Evolutionary conservation across 2,329 filamentous ascomycete genomes (phyloP), one percentile per base, ranked within the genome.

Genomic region (Juglanconis juglandina): DNA sequence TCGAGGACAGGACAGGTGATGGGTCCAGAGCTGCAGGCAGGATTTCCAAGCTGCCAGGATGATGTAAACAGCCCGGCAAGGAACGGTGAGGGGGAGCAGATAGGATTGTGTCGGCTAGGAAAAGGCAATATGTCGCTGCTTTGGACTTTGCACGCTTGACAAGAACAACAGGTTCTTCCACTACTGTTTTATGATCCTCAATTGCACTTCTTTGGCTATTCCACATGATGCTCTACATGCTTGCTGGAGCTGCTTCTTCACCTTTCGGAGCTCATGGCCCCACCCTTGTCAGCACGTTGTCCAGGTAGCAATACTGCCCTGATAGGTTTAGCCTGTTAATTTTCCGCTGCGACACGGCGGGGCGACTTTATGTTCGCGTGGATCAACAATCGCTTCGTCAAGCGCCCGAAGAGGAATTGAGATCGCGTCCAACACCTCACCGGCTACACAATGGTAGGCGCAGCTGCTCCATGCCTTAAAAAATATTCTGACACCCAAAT

Each of bases 371-470:
- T n/a, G 35, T 39, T 14, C 35, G 9, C 32, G 10, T 30, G 30
- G 10, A 37, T 48, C 53, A 48, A 48, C 39, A 32, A 11, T 8
- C 13, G 11, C 37, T 53, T 32, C 13, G 17, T 24, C 14, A n/a
- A 9, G 30, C 35, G 32, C 24, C 39, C n/a, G 17, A 41, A 47
- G n/a, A 32, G 3, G 24, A n/a, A 17, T 30, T 56, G 44, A n/a
- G 6, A 8, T 4, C n/a, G 30, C 42, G 44, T 50, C 24, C 51
- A 41, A 54, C 17, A 47, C 30, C 3, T 10, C 13, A 11, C n/a
- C 5, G 39, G 11, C 61, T 53, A 35, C 39, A 50, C 33, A 54
- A 69, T 69, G 67, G 68, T 69, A 64, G 52, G 63, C 53, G 1
- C 5, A 52, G 8, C 4, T 2, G 14, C 9, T 24, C 8, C 33